Evolutionary conservation across 495 filamentous ascomycete species (phyloP), one percentile per base, ranked within the genome.

Genomic region (Penicillium longicatenatum): DNA sequence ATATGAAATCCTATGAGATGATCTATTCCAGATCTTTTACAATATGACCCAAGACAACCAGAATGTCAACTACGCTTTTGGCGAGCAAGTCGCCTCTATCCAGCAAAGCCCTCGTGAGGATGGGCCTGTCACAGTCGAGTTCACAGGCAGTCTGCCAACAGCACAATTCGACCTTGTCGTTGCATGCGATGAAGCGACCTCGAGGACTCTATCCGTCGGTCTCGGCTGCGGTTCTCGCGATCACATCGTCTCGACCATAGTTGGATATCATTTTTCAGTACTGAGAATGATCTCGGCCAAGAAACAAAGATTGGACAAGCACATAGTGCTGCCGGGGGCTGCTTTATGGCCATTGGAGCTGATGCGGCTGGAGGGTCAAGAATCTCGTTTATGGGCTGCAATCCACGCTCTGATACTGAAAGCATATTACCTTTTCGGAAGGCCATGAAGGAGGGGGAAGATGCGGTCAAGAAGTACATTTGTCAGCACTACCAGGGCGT

Each of bases 1-100:
- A 63, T 85, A 70, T 53, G 84, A 86, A 66, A 81, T 86, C 39
- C 73, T 84, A 59, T 65, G 84, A 4, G 82, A 80, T 2, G 76
- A 84, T 53, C 53, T 87, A 24, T 73, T 70, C 9, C 37, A 67
- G 17, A 74, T 86, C 20, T 54, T 84, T 3, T 76, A 77, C 55
- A 70, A 79, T 21, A 54, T 70, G 29, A 81, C 75, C 10, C 75
- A 78, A 52, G 58, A 72, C 19, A 39, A 73, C 48, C 54, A 69
- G 4, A 69, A 69, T 14, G 69, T 82, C 54, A 60, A 67, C 19
- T 80, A 82, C 43, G 41, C 79, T 10, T 84, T 83, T 57, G 75
- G 73, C 19, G 72, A 64, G 24, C 61, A 64, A 51, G 50, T 64
- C 26, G 53, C 51, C 26, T 65, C 58, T 6, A 55, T 65, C 33